phyloP scores from a whole-genome alignment of 2,329 filamentous ascomycete genomes.

The Harringtonia lauricola region DNA sequence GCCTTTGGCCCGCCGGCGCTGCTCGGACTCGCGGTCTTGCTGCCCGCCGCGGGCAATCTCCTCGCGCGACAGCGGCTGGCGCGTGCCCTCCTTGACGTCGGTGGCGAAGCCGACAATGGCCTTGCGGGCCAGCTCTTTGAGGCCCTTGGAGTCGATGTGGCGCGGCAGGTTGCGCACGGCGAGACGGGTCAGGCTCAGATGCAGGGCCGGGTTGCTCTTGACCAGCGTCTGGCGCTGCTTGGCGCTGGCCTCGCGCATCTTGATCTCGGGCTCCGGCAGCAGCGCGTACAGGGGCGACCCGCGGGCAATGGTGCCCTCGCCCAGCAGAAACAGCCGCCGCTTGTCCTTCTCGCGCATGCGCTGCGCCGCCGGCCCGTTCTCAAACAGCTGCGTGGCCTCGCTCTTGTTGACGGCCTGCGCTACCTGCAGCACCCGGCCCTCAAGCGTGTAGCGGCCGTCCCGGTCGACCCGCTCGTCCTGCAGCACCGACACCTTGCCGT shows the following conservation, averaged over 20 bases:
- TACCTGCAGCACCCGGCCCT: constrained; percentile 78
- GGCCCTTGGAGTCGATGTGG: constrained; percentile 69
- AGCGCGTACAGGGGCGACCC: constrained; percentile 67
- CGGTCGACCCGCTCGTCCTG: constrained; percentile 78
- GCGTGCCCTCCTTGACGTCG: constrained; percentile 70
- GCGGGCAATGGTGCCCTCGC: constrained; percentile 72
- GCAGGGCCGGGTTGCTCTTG: constrained; percentile 79
- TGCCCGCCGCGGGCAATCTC: constrained; percentile 72
- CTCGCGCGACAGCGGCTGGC: constrained; percentile 77
- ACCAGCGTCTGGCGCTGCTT: constrained; percentile 85
- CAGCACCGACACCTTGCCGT: constrained; percentile 66
- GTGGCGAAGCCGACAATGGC: constrained; percentile 91
- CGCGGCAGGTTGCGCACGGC: constrained; percentile 86
- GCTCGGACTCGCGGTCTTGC: constrained; percentile 71
- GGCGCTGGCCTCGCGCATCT: constrained; percentile 77
- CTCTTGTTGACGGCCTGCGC: constrained; percentile 75
- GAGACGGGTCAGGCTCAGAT: constrained; percentile 80
- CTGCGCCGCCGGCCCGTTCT: constrained; percentile 55
- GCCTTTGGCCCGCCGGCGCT: constrained; percentile 65
- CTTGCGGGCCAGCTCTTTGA: constrained; percentile 83
- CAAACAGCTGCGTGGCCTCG: constrained; percentile 65
- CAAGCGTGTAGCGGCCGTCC: constrained; percentile 77
- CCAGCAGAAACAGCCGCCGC: constrained; percentile 75
- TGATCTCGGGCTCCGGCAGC: constrained; percentile 68
- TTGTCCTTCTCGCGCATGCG: constrained; percentile 70